Conservation (phyloP, 2,329 filamentous ascomycete species). For the Ophiostoma novo-ulmi region DNA sequence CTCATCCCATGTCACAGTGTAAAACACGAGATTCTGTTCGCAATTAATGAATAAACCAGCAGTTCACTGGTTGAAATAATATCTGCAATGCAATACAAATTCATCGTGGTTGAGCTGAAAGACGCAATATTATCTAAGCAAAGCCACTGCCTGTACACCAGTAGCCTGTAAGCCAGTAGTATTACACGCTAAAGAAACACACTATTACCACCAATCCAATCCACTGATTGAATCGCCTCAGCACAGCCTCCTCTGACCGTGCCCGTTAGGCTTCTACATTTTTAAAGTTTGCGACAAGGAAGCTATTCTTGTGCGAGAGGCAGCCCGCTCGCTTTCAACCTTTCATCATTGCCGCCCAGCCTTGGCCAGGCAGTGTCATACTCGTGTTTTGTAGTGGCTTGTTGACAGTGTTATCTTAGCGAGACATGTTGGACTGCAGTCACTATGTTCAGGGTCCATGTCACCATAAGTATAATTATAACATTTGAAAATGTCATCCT, state of each 20-base stretch:
- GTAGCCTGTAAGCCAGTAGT: background rate
- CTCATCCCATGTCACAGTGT: background rate
- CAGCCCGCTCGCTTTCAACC: background rate
- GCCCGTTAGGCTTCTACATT: background rate
- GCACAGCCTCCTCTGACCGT: slow-evolving; percentile 1
- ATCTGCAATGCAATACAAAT: no score
- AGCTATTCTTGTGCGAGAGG: background rate
- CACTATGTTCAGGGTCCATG: no score
- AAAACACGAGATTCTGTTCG: background rate
- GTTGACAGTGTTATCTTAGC: background rate
- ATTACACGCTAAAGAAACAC: background rate
- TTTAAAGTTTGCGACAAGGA: background rate
- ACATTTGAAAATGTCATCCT: no score
- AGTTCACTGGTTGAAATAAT: no score
- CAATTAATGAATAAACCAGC: background rate
- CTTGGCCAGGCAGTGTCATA: background rate
- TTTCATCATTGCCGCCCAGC: background rate
- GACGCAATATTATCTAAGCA: background rate
- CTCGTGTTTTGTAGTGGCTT: background rate
- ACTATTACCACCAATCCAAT: background rate
- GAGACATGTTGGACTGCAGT: background rate
- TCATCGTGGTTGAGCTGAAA: background rate
- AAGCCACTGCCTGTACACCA: background rate
- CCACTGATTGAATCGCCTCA: background rate
- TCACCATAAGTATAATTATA: no score